Base-by-base conservation (phyloP, 768 basidiomycete genomes). In the Floccularia luteovirens region DNA sequence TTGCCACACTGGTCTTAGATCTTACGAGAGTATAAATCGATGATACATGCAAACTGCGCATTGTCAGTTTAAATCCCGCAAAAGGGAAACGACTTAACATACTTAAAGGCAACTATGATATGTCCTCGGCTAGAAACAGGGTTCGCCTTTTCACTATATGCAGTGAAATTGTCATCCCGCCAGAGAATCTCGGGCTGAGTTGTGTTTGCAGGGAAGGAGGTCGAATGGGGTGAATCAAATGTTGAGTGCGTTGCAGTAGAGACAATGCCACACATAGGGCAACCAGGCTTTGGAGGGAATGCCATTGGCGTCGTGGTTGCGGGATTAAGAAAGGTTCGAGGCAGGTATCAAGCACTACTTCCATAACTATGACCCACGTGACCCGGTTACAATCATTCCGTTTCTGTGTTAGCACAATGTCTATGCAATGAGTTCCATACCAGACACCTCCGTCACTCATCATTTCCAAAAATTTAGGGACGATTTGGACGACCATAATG, bases 401-500 rank as follows among this genome's bases (percentile, higher is more conserved):
- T n/a, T n/a, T n/a, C n/a, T n/a, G n/a, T n/a, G n/a, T n/a, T n/a
- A n/a, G n/a, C n/a, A 8, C 27, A 30, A 10, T 30, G 8, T 30
- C 10, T 30, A 30, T 8, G 10, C 27, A 14, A 30, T 10, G 27
- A 30, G 8, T 30, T 30, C 27, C 27, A 30, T 30, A 30, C 8
- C 14, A 10, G 14, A 42, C 22, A 44, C 48, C 10, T 46, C 51
- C 20, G 48, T 67, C 42, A 41, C 58, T 24, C 38, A 53, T 27
- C 47, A 59, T 12, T 92, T 92, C 53, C 63, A 74, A 28, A 45
- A 48, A 11, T 90, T 86, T 62, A 75, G 84, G 48, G 69, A 67
- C 33, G 75, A 87, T 38, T 67, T 93, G 24, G 91, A 94, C 64
- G 75, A 80, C 23, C 70, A 87, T 60, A 79, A 93, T 57, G 93